Percentiles rank a stretch among this genome's conserved stretches.
phyloP scores from a whole-genome alignment of 2,329 filamentous ascomycete genomes.

The Lecanicillium sp. region DNA sequence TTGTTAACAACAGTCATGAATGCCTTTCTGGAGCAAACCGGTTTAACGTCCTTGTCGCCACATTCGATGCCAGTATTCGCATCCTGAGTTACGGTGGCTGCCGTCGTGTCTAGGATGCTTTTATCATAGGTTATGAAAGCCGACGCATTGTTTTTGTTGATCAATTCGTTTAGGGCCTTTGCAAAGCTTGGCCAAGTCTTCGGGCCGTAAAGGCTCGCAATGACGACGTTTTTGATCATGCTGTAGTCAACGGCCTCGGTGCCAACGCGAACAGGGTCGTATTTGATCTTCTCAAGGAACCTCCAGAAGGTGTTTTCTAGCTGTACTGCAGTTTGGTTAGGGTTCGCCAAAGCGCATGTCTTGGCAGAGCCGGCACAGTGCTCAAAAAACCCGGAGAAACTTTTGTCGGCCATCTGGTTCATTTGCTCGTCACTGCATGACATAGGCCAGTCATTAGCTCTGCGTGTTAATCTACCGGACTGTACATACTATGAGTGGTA shows the following conservation, averaged over 20 bases:
- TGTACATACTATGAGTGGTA: slow-evolving; percentile 16
- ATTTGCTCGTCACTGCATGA: slow-evolving; percentile 14
- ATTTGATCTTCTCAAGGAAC: slow-evolving; percentile 16
- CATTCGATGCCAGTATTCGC: slow-evolving; percentile 22
- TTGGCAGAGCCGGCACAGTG: slow-evolving; percentile 15
- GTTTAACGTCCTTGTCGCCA: slow-evolving; percentile 20
- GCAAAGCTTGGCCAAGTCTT: slow-evolving; percentile 30
- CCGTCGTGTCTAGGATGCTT: no score
- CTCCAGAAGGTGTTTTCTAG: slow-evolving; percentile 16
- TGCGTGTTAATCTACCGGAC: no score
- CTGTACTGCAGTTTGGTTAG: slow-evolving; percentile 11
- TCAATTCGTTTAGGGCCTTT: slow-evolving; percentile 26
- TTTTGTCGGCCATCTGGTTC: no score
- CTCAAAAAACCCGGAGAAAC: slow-evolving; percentile 17
- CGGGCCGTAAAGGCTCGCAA: slow-evolving; percentile 14
- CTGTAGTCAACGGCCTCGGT: slow-evolving; percentile 13
- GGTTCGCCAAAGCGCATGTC: slow-evolving; percentile 15
- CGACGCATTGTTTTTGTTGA: no score
- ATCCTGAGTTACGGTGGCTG: slow-evolving; percentile 5
- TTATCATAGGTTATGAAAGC: no score
- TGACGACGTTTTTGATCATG: slow-evolving; percentile 9
- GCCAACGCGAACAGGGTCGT: slow-evolving; percentile 1
- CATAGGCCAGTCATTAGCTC: no score
- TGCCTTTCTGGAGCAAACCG: slow-evolving; percentile 17
- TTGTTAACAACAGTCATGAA: slow-evolving; percentile 17